phyloP scores from a whole-genome alignment of 257 asterid genomes.

The Capsicum pubescens region DNA sequence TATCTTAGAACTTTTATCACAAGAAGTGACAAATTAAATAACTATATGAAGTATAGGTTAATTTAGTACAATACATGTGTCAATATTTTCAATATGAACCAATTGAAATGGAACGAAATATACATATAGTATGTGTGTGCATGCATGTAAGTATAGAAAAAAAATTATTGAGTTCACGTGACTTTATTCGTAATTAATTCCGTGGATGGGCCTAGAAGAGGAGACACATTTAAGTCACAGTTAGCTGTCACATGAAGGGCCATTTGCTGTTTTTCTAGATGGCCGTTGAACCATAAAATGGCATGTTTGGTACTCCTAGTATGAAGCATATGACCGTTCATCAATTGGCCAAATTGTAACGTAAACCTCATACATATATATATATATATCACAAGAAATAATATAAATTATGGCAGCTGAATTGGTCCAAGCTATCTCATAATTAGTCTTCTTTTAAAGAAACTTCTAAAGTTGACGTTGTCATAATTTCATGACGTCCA shows the following conservation, averaged over 20 bases:
- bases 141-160: too few species aligned
- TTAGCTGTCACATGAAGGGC: slow-evolving; percentile 5
- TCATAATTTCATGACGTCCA: neutral
- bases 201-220: too few species aligned
- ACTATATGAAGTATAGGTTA: too few species aligned
- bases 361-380: neutral
- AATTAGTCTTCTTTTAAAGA: slow-evolving; percentile 12
- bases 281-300: neutral
- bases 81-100: too few species aligned
- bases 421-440: neutral
- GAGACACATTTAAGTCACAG: neutral
- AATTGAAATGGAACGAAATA: too few species aligned
- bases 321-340: neutral
- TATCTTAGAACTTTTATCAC: neutral
- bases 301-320: neutral
- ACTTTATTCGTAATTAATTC: too few species aligned
- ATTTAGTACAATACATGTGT: too few species aligned
- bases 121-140: too few species aligned
- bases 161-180: too few species aligned
- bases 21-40: neutral
- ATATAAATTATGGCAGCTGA: neutral
- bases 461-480: neutral
- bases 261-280: neutral
- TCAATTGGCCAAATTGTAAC: neutral
- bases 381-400: neutral